Base-by-base conservation (phyloP, 371 early-diverging fungal species). In the Mortierella sp. region DNA sequence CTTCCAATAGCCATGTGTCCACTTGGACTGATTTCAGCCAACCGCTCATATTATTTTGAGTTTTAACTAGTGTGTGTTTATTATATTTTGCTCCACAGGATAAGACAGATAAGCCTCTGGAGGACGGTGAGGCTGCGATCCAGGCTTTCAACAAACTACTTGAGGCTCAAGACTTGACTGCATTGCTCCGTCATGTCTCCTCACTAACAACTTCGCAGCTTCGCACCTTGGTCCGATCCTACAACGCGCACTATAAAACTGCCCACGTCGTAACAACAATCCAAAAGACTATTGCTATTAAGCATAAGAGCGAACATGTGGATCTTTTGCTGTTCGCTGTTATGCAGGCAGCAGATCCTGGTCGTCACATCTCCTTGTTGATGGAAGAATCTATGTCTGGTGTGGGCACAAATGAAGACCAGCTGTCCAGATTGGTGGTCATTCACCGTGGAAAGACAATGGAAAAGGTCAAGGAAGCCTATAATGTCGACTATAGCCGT, bases 331-430 rank as follows among this genome's bases (percentile, higher is more conserved):
- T 74, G 51, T 80, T 70, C 57, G 58, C 68, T 6, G 58, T 80
- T 22, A 80, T 80, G 80, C 74, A 74, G 42, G 70, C 65, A 15
- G 51, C 71, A 3, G 80, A 74, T 22, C 68, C 80, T 28, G 54
- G 65, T 1, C 80, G 80, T 40, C 80, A 80, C 61, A 59, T 80
- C 17, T 34, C 80, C 0, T 28, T 67, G 35, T 51, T 70, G 49
- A 49, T 80, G 28, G 80, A 80, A 32, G 65, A 80, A 53, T 74
- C 80, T 2, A 80, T 80, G 80, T 49, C 56, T 0, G 80, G 80
- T 0, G 3, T 80, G 61, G 80, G 80, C 32, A 80, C 80, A 7
- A 74, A 80, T 10, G 80, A 80, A 54, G 80, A 80, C 37, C 80
- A 80, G 29, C 43, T 80, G 28, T 74, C 74, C 53, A 37, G 80